Evolutionary conservation across 2,329 filamentous ascomycete species (phyloP).

Genomic region (Exophiala sp.): DNA sequence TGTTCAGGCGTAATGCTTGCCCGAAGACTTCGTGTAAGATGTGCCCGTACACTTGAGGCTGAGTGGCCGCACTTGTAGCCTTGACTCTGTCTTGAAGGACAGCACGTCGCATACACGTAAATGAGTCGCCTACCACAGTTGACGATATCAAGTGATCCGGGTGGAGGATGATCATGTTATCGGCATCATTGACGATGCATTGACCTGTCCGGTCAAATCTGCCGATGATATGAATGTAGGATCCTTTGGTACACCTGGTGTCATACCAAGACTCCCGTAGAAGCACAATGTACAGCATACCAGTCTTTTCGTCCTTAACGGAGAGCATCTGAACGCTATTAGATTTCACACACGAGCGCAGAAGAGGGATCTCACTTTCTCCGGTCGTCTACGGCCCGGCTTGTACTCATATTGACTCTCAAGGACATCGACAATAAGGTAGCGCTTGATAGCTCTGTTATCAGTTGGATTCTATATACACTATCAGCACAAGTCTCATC

Average conservation of each 20-base stretch:
- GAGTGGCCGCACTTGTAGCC: constrained; percentile 71
- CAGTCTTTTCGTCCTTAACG: constrained; percentile 71
- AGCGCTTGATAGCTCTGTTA: constrained; percentile 69
- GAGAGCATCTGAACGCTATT: constrained; percentile 60
- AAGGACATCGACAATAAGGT: constrained; percentile 69
- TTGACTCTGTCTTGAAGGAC: constrained; percentile 94
- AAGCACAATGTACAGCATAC: constrained; percentile 60
- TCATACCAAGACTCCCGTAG: constrained; percentile 83
- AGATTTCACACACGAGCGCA: constrained; percentile 23
- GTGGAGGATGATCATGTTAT: constrained; percentile 83
- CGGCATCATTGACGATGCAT: constrained; percentile 74
- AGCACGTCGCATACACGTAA: constrained; percentile 81
- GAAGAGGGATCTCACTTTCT: constrained; percentile 58
- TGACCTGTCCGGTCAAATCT: constrained; percentile 62
- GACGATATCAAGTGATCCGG: constrained; percentile 93
- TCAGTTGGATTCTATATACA: constrained; percentile 61
- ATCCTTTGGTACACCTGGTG: constrained; percentile 65
- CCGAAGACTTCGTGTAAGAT: constrained; percentile 95
- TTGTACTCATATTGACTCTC: constrained; percentile 62
- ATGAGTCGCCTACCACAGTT: constrained; percentile 93
- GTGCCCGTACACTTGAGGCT: constrained; percentile 83
- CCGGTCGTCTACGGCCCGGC: constrained; percentile 53
- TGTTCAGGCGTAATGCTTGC: constrained; percentile 73
- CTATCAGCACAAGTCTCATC: constrained; percentile 52
- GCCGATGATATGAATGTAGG: constrained; percentile 82